These are phyloP conservation scores for Phytophthora tentaculata DNA, from an alignment of 352 stramenopile genomes.

Conservation along the genomic window DNA sequence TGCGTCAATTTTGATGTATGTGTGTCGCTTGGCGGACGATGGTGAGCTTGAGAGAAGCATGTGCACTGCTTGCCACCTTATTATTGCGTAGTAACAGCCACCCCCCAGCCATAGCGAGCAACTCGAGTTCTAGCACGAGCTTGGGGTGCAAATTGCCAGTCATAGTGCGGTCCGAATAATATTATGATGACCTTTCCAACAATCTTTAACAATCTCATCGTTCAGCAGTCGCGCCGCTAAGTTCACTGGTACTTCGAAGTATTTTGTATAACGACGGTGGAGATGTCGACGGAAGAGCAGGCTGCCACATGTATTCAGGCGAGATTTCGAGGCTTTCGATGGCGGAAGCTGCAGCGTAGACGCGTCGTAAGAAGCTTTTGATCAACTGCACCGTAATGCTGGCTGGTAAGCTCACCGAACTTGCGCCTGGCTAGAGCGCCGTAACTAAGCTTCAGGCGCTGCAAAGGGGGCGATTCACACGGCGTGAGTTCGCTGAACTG, in stretches of 20 bases:
- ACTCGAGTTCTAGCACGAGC: conserved; percentile 14
- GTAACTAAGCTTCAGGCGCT: conserved; percentile 62
- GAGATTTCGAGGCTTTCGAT: conserved; percentile 46
- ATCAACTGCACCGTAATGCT: conserved; percentile 9
- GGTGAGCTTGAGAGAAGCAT: conserved; percentile 23
- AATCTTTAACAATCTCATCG: conserved; percentile 11
- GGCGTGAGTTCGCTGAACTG: conserved; percentile 55
- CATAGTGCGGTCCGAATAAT: conserved; percentile 35
- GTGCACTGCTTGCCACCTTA: conserved; percentile 16
- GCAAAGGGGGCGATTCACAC: conserved; percentile 64
- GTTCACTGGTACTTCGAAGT: background rate
- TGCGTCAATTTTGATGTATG: conserved; percentile 41
- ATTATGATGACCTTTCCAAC: conserved; percentile 31
- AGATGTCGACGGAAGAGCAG: conserved; percentile 33
- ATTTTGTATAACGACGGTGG: conserved; percentile 9
- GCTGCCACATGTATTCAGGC: conserved; percentile 67
- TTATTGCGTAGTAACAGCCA: conserved; percentile 36
- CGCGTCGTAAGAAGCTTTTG: conserved; percentile 40
- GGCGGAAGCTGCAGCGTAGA: conserved; percentile 36
- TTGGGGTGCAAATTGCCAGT: conserved; percentile 29
- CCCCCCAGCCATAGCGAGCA: conserved; percentile 18
- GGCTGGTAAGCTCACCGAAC: conserved; percentile 1
- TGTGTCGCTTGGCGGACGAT: conserved; percentile 31
- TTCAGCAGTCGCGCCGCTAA: conserved; percentile 34
- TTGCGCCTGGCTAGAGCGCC: conserved; percentile 38